Base-by-base conservation (phyloP, 163 green algal species). In the Chlamydomonas reinhardtii region DNA sequence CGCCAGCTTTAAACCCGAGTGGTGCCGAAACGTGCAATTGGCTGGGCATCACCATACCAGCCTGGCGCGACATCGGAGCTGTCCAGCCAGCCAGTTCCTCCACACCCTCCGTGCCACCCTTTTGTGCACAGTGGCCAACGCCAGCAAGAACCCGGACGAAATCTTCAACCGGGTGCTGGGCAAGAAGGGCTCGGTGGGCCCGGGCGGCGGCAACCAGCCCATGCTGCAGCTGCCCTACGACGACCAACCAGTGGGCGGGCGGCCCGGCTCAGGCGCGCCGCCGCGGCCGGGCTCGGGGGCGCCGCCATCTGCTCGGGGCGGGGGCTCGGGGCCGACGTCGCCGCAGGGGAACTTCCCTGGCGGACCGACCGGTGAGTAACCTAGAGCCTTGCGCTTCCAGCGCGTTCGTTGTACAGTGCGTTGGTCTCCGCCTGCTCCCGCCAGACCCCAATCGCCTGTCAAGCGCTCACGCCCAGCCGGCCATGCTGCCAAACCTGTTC, bases 131-230 rank as follows among this genome's bases (percentile, higher is more conserved):
- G 48, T 56, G 17, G 48, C 48, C 48, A 56, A 56, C 24, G 48
- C 65, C n/a, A 62, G 78, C 86, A 89, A 87, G 52, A 84, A 93
- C 48, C 84, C 92, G 6, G 92, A 94, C 11, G 90, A 94, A 14
- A 91, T 94, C 17, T 94, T 96, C 64, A 91, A 84, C 68, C 85
- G 93, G 2, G 92, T 93, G 29, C 82, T 95, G 39, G 73, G 35
- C 65, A 70, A 85, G 15, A 74, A 74, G 52, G 37, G 56, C 56
- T 62, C 35, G 27, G 68, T 32, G 17, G n/a, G 31, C 9, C 74
- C 17, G 65, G 34, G 65, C 25, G 73, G 62, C 80, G 34, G 71
- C 27, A 62, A 62, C 52, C 32, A 37, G 48, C 16, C 29, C 48
- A 56, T 37, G 22, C 56, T 70, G 66, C 69, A 79, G 71, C 71